Evolutionary conservation across 2,329 filamentous ascomycete genomes (phyloP).

Genomic region (Colletotrichum higginsianum): DNA sequence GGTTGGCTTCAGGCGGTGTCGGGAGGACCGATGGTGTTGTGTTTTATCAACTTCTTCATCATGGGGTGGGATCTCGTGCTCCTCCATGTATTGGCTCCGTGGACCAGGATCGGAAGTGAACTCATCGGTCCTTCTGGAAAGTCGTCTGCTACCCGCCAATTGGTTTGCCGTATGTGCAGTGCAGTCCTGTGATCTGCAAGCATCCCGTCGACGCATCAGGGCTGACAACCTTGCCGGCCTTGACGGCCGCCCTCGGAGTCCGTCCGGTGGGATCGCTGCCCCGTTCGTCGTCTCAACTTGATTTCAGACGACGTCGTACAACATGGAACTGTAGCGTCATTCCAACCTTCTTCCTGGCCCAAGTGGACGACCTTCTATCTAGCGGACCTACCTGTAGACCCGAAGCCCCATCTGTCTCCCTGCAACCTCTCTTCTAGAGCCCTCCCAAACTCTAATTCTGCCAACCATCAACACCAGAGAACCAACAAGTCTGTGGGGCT

Average conservation of each 20-base stretch:
- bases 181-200: background rate
- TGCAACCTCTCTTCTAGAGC: background rate
- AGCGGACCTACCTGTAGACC: background rate
- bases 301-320: background rate
- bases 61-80: too few relatives aligned
- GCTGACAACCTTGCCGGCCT: background rate
- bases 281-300: background rate
- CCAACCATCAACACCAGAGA: background rate
- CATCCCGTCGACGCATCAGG: background rate
- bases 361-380: background rate
- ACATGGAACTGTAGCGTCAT: background rate
- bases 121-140: background rate
- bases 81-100: too few relatives aligned
- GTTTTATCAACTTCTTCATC: too few relatives aligned
- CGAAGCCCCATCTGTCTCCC: background rate
- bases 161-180: background rate
- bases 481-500: background rate
- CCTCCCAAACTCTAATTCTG: background rate
- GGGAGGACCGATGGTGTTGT: too few relatives aligned
- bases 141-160: background rate
- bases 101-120: too few relatives aligned
- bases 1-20: too few relatives aligned
- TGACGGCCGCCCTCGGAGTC: background rate
- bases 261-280: background rate
- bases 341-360: background rate